Base-by-base conservation (phyloP, 441 rosid genomes). In the Adansonia rubrostipa region DNA sequence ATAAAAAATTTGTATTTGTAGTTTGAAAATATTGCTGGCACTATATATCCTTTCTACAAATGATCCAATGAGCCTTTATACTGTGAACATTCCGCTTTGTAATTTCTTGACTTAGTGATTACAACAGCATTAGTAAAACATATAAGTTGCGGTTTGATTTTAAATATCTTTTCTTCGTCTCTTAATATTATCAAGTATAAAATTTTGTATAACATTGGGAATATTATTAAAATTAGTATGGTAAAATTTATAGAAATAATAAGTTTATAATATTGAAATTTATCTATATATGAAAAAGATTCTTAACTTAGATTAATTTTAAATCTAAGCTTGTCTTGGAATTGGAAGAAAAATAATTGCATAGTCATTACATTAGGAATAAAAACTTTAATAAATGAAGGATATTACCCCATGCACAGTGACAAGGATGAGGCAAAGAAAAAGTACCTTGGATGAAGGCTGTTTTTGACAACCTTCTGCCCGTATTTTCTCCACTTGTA, bases 401-500 rank as follows among this genome's bases (percentile, higher is more conserved):
- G 45, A 5, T 42, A 42, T 8, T 68, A 11, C 36, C 56, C 17
- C 42, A 51, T 48, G 36, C 17, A 71, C 6, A 71, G 44, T 51
- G 47, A 71, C 15, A 75, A 51, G 17, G 57, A 51, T 36, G 4
- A 51, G 58, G 28, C 17, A 28, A 47, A 61, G 51, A 3, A 51
- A 76, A 7, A 9, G 20, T 90, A 93, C 99, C 99, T 91, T 28
- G 99, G 99, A 78, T 95, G 99, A 79, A 95, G 98, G 79, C 99
- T 93, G 86, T 95, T 93, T 80, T 95, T 93, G 83, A 95, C 99
- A 13, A 95, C 90, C 88, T 95, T 95, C 85, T 95, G 99, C 79
- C 99, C 99, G 76, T 95, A 95, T 89, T 95, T 95, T 78, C 99
- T 91, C 99, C 99, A 95, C 82, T 92, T 95, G 77, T 95, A 95